Base-by-base conservation (phyloP, 1,284 basidiomycete species). In the Violaceomyces palustris region DNA sequence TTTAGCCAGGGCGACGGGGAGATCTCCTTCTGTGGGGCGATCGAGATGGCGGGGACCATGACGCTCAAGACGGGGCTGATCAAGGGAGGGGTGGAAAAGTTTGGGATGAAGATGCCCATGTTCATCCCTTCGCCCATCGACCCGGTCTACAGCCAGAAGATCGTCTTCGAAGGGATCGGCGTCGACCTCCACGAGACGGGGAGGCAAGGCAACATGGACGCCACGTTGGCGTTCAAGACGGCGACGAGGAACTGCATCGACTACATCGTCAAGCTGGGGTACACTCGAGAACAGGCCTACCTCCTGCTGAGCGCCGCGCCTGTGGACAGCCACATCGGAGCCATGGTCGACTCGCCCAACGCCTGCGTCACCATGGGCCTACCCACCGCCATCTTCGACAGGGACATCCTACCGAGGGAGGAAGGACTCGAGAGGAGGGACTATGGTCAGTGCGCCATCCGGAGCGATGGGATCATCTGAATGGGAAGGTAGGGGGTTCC, bases 1-100 rank as follows among this genome's bases (percentile, higher is more conserved):
- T 88, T 87, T 74, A 85, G 83, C 24, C 85, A 88, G 72, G 85
- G 84, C 22, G 86, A 87, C 76, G 84, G 84, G 50, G 84, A 86
- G 80, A 32, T 54, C 15, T 30, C 19, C n/a, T 86, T 85, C 76
- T 86, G 83, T 43, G 84, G 84, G n/a, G 84, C 84, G 2, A 86
- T 86, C 45, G 85, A 87, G 35, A 69, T 85, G 83, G 83, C 85
- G 2, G 86, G 86, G 10, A 81, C 84, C 46, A 80, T 86, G 53
- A 87, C 84, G 5, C 81, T 88, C 64, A 82, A 78, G 41, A 82
- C 82, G 15, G 82, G 80, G 67, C 79, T 88, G 49, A 83, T 88
- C 75, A 87, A 86, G 64, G 81, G 79, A 14, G 86, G 85, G 3
- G 74, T 87, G 2, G 81, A 84, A 71, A 84, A 85, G 62, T 84